Percentiles rank a stretch among this genome's conserved stretches.
These are phyloP conservation scores for Aspergillus unguis DNA, from an alignment of 2,329 filamentous ascomycete genomes.

Conservation along the genomic window DNA sequence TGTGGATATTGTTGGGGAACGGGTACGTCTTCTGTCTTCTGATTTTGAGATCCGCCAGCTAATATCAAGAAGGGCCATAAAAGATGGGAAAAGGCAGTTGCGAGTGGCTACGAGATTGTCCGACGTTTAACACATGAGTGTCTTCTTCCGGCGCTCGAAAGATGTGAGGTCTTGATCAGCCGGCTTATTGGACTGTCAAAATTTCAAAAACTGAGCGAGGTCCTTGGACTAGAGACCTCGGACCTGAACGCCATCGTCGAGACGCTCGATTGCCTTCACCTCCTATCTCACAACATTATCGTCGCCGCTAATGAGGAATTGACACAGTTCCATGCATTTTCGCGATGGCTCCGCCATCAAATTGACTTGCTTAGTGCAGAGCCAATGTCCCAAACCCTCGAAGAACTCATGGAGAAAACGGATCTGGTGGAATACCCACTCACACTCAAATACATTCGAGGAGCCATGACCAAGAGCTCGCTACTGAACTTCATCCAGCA, in stretches of 20 bases:
- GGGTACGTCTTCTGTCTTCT: conserved; percentile 52
- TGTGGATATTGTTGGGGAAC: conserved; percentile 74
- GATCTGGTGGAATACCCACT: conserved; percentile 69
- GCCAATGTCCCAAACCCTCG: conserved; percentile 53
- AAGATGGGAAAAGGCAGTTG: conserved; percentile 87
- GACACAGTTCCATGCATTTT: conserved; percentile 73
- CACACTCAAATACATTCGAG: conserved; percentile 73
- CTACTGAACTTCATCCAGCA: conserved; percentile 57
- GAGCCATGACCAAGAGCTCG: conserved; percentile 64
- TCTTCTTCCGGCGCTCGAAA: conserved; percentile 81
- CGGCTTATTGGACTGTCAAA: conserved; percentile 78
- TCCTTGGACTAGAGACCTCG: conserved; percentile 63
- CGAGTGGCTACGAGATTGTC: conserved; percentile 72
- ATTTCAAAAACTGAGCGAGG: conserved; percentile 66
- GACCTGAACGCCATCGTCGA: conserved; percentile 64
- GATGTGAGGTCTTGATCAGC: conserved; percentile 75
- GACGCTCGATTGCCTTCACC: conserved; percentile 68
- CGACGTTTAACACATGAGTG: conserved; percentile 79
- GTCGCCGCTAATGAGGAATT: conserved; percentile 71
- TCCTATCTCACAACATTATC: conserved; percentile 72
- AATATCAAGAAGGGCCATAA: conserved; percentile 68
- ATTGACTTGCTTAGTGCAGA: conserved; percentile 73
- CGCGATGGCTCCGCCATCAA: conserved; percentile 76
- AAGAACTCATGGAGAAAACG: conserved; percentile 76
- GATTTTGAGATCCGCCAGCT: conserved; percentile 1